Evolutionary conservation across 164 flowering plant genomes (phyloP).

Genomic region (Buxus sempervirens): DNA sequence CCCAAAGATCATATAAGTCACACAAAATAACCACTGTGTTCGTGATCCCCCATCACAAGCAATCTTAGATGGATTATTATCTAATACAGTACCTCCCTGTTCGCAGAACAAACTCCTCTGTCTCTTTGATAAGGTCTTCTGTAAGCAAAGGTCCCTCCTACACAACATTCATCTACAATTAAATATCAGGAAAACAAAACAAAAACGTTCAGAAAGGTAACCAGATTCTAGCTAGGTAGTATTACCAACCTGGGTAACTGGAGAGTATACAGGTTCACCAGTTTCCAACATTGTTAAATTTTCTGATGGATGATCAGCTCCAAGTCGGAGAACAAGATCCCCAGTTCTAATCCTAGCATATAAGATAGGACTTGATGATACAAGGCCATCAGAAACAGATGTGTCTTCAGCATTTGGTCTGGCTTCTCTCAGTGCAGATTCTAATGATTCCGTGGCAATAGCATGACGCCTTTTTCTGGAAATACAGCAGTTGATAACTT

Average conservation of each 20-base stretch:
- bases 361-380: slow-evolving; percentile 27
- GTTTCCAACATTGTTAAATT: slow-evolving; percentile 80
- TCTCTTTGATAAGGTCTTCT: slow-evolving; percentile 88
- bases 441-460: slow-evolving; percentile 62
- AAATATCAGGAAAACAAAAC: slow-evolving; percentile 4
- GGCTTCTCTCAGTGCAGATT: slow-evolving; percentile 44
- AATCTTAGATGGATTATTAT: no score
- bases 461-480: slow-evolving; percentile 69
- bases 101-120: slow-evolving; percentile 93
- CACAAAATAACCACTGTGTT: no score
- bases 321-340: slow-evolving; percentile 73
- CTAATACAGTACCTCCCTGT: slow-evolving; percentile 79
- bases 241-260: slow-evolving; percentile 74
- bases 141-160: slow-evolving; percentile 94
- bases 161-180: slow-evolving; percentile 8
- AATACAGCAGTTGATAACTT: slow-evolving; percentile 89
- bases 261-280: slow-evolving; percentile 80
- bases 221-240: slow-evolving; percentile 1
- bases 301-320: slow-evolving; percentile 56
- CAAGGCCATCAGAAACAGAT: slow-evolving; percentile 16
- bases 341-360: slow-evolving; percentile 70
- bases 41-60: no score
- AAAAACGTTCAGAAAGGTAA: background rate
- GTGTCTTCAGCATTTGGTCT: slow-evolving; percentile 33
- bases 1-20: no score